Percentiles rank a stretch among this genome's conserved stretches.
Conservation (phyloP, 2,329 filamentous ascomycete species). For the Clonostachys byssicola region DNA sequence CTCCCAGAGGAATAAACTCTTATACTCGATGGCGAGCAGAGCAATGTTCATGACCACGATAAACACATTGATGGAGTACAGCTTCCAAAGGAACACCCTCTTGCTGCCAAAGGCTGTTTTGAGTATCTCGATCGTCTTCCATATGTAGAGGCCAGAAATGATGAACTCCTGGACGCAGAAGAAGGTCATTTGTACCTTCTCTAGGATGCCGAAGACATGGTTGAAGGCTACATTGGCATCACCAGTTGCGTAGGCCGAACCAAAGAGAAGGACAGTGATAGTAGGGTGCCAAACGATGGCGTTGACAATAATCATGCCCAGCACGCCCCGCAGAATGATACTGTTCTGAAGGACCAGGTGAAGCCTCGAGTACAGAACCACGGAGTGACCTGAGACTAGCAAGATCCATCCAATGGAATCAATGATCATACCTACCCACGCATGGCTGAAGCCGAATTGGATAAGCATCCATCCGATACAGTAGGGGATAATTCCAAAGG, state of each 20-base stretch:
- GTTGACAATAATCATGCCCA: constrained; percentile 51
- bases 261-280: constrained; percentile 48
- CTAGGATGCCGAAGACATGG: constrained; percentile 20
- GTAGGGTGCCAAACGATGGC: constrained; percentile 44
- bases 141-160: constrained; percentile 44
- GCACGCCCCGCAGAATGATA: constrained; percentile 36
- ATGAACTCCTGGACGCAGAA: constrained; percentile 48
- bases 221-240: neutral
- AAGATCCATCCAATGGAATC: constrained; percentile 8
- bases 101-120: neutral
- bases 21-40: constrained; percentile 15
- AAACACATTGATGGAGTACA: constrained; percentile 31
- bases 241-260: constrained; percentile 27
- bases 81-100: constrained; percentile 13
- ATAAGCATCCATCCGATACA: constrained; percentile 38
- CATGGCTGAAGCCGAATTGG: constrained; percentile 12
- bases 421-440: neutral
- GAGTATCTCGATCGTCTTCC: constrained; percentile 40
- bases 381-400: constrained; percentile 54
- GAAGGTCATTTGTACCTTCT: constrained; percentile 46
- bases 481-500: constrained; percentile 22
- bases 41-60: constrained; percentile 31
- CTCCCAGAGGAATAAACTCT: constrained; percentile 13
- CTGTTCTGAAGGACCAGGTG: constrained; percentile 51
- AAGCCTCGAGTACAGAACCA: constrained; percentile 57